Evolutionary conservation across 2,329 filamentous ascomycete genomes (phyloP).

Genomic region (Bipolaris gigantea): DNA sequence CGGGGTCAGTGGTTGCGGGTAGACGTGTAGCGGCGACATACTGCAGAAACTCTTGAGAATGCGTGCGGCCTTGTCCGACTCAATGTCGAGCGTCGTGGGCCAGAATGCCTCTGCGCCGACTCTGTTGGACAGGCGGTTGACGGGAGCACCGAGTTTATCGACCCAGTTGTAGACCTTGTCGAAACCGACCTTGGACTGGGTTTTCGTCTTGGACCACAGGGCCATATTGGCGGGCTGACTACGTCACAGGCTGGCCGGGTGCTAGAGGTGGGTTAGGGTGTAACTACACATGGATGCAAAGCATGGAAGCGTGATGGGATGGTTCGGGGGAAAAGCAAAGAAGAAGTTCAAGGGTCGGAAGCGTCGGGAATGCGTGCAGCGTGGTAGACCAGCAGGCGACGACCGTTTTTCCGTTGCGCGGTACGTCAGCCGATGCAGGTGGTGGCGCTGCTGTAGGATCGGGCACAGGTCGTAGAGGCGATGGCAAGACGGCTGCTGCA

Average conservation of each 20-base stretch:
- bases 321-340: constrained; percentile 14
- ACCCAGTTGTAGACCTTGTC: constrained; percentile 70
- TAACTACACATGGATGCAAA: constrained; percentile 26
- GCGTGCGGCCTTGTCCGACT: constrained; percentile 87
- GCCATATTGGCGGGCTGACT: constrained; percentile 28
- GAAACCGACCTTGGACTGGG: constrained; percentile 55
- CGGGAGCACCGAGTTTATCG: constrained; percentile 71
- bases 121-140: constrained; percentile 81
- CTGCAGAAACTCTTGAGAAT: constrained; percentile 91
- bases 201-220: constrained; percentile 42
- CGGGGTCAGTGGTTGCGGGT: constrained; percentile 18
- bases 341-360: constrained; percentile 15
- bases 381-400: constrained; percentile 26
- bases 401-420: constrained; percentile 25
- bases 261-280: constrained; percentile 19
- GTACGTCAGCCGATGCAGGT: constrained; percentile 27
- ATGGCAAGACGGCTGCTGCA: constrained; percentile 3
- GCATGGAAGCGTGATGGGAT: constrained; percentile 14
- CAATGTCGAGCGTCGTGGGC: constrained; percentile 82
- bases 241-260: constrained; percentile 17
- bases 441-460: constrained; percentile 17
- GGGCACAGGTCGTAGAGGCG: constrained; percentile 18
- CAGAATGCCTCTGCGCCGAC: constrained; percentile 81
- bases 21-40: constrained; percentile 51
- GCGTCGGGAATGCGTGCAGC: constrained; percentile 18